Conservation (phyloP, 345 rosid species). For the Brassica carinata region DNA sequence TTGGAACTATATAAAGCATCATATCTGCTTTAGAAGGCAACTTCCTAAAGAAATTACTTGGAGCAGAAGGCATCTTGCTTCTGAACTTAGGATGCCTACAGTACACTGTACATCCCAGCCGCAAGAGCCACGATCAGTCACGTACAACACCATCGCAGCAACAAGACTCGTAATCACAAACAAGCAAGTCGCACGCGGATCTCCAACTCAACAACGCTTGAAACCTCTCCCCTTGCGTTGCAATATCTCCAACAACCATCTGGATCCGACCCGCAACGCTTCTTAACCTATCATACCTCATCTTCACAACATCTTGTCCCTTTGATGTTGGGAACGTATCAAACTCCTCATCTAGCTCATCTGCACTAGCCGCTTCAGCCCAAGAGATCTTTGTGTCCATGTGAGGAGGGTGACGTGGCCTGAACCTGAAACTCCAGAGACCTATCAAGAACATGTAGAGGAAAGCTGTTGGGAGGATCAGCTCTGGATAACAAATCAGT, state of each 20-base stretch:
- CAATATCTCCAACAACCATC: constrained; percentile 79
- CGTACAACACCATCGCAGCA: constrained; percentile 67
- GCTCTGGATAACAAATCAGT: constrained; percentile 77
- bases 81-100: constrained; percentile 87
- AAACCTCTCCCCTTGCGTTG: constrained; percentile 85
- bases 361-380: no score
- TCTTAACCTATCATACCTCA: constrained; percentile 85
- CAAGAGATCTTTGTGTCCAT: no score
- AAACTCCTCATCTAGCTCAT: no score
- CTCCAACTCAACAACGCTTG: constrained; percentile 77
- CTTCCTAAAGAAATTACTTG: constrained; percentile 87
- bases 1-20: constrained; percentile 52
- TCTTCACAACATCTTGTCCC: constrained; percentile 64
- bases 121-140: constrained; percentile 66
- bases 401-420: no score
- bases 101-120: constrained; percentile 64
- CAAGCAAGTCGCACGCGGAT: constrained; percentile 78
- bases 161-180: constrained; percentile 67
- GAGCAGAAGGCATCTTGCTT: constrained; percentile 80
- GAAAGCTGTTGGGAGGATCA: constrained; percentile 75
- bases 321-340: constrained; percentile 81
- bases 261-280: constrained; percentile 87
- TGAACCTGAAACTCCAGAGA: no score
- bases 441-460: no score
- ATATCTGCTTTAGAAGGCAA: constrained; percentile 79